phyloP scores from a whole-genome alignment of 2,329 filamentous ascomycete genomes.

The Escovopsis sp. region DNA sequence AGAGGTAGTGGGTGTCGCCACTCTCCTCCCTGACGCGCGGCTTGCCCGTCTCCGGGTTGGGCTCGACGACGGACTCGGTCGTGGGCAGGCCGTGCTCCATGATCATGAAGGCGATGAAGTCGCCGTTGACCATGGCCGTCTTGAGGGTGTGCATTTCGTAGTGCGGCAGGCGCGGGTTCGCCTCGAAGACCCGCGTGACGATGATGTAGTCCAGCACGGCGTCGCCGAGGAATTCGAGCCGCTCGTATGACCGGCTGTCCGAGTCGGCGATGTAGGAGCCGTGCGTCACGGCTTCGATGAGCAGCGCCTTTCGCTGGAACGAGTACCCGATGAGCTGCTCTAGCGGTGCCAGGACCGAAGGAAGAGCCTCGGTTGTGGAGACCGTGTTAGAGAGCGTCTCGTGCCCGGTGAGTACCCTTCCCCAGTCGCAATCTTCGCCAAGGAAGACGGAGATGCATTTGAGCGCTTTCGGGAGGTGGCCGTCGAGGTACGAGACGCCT shows the following conservation, averaged over 20 bases:
- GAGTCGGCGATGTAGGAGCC: conserved; percentile 39
- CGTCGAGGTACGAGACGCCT: conserved; percentile 56
- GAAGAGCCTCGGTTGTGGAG: conserved; percentile 18
- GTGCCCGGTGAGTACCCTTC: conserved; percentile 25
- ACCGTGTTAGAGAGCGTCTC: conserved; percentile 28
- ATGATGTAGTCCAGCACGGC: conserved; percentile 69
- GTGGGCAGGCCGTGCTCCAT: conserved; percentile 29
- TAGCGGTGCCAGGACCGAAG: conserved; percentile 30
- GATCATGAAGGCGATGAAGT: conserved; percentile 63
- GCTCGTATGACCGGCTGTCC: conserved; percentile 36
- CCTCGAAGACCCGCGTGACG: conserved; percentile 41
- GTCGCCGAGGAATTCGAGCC: conserved; percentile 81
- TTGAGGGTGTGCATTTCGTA: conserved; percentile 61
- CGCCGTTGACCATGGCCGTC: conserved; percentile 61
- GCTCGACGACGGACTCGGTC: conserved; percentile 8
- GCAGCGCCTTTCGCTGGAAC: conserved; percentile 51
- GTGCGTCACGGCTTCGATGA: conserved; percentile 73
- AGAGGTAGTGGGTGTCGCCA: conserved; percentile 38
- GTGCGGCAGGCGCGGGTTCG: conserved; percentile 26
- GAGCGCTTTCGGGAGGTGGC: conserved; percentile 48
- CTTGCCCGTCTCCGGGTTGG: conserved; percentile 1
- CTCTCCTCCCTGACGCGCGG: conserved; percentile 7
- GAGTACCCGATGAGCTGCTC: conserved; percentile 55
- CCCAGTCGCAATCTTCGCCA: conserved; percentile 37
- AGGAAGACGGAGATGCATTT: conserved; percentile 53